Evolutionary conservation across 257 asterid species (phyloP).

Genomic region (Solanum paucissectum): DNA sequence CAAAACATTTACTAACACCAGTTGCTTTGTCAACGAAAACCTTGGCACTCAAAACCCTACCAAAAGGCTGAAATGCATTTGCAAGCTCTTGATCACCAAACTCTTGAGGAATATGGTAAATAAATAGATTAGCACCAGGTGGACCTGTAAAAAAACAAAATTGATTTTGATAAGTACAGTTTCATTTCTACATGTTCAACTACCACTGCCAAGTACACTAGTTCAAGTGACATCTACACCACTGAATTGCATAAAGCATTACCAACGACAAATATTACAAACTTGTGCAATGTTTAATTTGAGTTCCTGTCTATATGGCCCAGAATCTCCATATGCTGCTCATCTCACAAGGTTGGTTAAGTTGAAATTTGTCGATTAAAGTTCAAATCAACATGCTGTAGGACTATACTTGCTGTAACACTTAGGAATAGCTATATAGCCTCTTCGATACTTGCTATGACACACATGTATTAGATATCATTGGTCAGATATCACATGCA

Average conservation of each 20-base stretch:
- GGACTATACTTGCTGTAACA: not conserved
- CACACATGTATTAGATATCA: not conserved
- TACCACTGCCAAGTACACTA: not conserved
- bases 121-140: slow-evolving; percentile 85
- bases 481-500: not conserved
- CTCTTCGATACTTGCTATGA: not conserved
- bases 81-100: slow-evolving; percentile 88
- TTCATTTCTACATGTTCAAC: not conserved
- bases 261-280: not conserved
- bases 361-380: not conserved
- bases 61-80: slow-evolving; percentile 64
- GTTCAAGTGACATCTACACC: not conserved
- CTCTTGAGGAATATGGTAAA: slow-evolving; percentile 94
- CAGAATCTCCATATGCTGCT: not conserved
- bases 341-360: not conserved
- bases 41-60: slow-evolving; percentile 86
- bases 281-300: not conserved
- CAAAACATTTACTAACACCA: slow-evolving; percentile 91
- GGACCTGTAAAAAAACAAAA: slow-evolving; percentile 55
- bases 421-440: not conserved
- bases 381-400: not conserved
- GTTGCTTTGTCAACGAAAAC: slow-evolving; percentile 86
- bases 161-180: not conserved
- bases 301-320: not conserved
- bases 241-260: not conserved